Evolutionary conservation across 257 asterid species (phyloP).

Genomic region (Misopates orontium): DNA sequence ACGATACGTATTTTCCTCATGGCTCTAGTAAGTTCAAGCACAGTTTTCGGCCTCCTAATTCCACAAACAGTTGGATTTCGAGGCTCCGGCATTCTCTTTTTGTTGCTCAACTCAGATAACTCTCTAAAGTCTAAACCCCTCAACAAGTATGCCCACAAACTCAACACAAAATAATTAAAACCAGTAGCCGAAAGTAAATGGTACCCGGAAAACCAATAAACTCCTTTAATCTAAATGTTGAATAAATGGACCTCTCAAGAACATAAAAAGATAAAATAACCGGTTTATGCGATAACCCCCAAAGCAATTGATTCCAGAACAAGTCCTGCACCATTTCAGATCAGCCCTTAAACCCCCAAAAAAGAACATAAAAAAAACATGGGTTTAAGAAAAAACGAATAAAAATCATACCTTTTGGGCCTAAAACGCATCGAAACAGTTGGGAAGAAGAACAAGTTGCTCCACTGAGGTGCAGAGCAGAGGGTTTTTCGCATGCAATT

Average conservation of each 20-base stretch:
- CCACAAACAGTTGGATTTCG: conserved; percentile 30
- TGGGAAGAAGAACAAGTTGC: conserved; percentile 42
- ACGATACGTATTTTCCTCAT: conserved; percentile 56
- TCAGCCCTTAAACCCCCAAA: conserved; percentile 32
- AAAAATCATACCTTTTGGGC: conserved; percentile 67
- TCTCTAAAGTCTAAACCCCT: conserved; percentile 30
- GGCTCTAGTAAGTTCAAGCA: conserved; percentile 28
- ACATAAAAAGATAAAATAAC: conserved; percentile 39
- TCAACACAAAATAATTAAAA: conserved; percentile 22
- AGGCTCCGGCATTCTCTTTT: conserved; percentile 42
- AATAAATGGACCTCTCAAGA: conserved; percentile 39
- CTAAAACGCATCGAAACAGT: conserved; percentile 98
- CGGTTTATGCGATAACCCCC: conserved; percentile 91
- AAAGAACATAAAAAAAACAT: background rate
- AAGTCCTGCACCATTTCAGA: conserved; percentile 77
- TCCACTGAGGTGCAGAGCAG: conserved; percentile 73
- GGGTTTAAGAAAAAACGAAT: conserved; percentile 29
- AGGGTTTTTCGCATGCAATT: conserved; percentile 45
- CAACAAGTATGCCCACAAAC: conserved; percentile 37
- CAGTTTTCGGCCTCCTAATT: conserved; percentile 30
- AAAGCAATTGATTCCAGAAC: conserved; percentile 85
- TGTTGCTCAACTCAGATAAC: background rate
- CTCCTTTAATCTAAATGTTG: conserved; percentile 20
- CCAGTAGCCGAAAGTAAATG: background rate
- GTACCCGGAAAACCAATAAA: conserved; percentile 1